Base-by-base conservation (phyloP, 371 early-diverging fungal species). In the Rhizopus delemar region DNA sequence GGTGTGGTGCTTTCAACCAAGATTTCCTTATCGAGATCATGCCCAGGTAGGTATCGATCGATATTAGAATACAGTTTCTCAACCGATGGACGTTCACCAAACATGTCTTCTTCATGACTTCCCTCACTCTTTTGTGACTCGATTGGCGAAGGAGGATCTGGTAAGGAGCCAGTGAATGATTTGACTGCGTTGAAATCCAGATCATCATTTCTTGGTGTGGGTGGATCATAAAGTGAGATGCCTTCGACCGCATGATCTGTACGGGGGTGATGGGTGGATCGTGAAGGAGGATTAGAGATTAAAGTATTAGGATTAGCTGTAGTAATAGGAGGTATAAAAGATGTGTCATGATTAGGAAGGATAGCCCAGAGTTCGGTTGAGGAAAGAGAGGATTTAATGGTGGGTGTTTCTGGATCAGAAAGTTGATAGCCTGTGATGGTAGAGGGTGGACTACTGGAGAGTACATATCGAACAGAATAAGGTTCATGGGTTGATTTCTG, bases 41-140 rank as follows among this genome's bases (percentile, higher is more conserved):
- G 89, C 13, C 77, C 85, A 29, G 90, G 90, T 56, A 92, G 83
- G 57, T 86, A 92, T 49, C 76, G 69, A 36, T 88, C 90, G 51
- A 92, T 73, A 58, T 90, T 81, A 46, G 85, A 79, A 13, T 78
- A 79, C 36, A 90, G 75, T 39, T 76, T 75, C 28, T 89, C 88
- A 8, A 87, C 69, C 0, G 86, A 81, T 4, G 91, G 91, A 15
- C 91, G 75, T 46, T 81, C 86, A 5, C 78, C 77, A 77, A 82
- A 76, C 12, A 69, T 69, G 5, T 60, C 57, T 63, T 74, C 36
- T 60, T 66, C 41, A 41, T 50, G 3, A 49, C 51, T 38, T 52
- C 49, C 41, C 15, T 38, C 9, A 33, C 50, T 15, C 16, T 46
- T 28, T 36, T 56, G 51, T 34, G 59, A 55, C 15, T 22, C 66